Evolutionary conservation across 2,329 filamentous ascomycete species (phyloP), one percentile per base, ranked within the genome.

Genomic region (Diaporthe citrichinensis): DNA sequence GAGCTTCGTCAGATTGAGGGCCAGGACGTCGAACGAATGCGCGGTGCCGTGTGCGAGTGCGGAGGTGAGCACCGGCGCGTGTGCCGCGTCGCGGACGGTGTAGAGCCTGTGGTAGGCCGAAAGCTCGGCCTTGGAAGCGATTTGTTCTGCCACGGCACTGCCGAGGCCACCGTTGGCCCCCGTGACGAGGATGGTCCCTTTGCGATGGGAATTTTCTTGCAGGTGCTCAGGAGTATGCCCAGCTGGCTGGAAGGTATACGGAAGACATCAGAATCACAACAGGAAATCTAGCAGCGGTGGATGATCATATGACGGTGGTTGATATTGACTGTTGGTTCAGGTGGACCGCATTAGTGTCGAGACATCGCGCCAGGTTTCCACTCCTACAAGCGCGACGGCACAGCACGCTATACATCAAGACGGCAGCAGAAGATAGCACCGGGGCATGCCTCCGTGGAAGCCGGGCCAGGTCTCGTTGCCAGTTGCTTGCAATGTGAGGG

Each of bases 101-200:
- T 28, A 62, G 39, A 62, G 20, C n/a, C 39, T 39, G 25, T 62
- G 59, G n/a, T 41, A 46, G n/a, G n/a, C 15, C 2, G 36, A 44
- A 3, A 49, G 20, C 28, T 49, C 61, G 25, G 44, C 20, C 20
- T 25, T 51, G 3, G 61, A 49, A 2, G 20, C 28, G 20, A 34
- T 15, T 2, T 49, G 41, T 4, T 31, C 44, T 67, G 15, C 41
- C 2, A 67, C 36, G 20, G 62, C 62, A 25, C 62, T 51, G 23
- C 62, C 62, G 2, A 68, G 62, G 6, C 44, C 46, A 10, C 62
- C 62, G 23, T 68, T 68, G 44, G 44, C 44, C 6, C 62, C 62
- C 1, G 62, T 68, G 44, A 68, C 31, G 12, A 67, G 44, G 46
- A 68, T 68, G 6, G 62, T 68, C 7, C 46, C 46, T 23, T 51